A percentile compares a stretch with the other conserved stretches of the same genome.
These are phyloP conservation scores for Hemileia vastatrix DNA, from an alignment of 1,284 basidiomycete species.

Conservation along the genomic window DNA sequence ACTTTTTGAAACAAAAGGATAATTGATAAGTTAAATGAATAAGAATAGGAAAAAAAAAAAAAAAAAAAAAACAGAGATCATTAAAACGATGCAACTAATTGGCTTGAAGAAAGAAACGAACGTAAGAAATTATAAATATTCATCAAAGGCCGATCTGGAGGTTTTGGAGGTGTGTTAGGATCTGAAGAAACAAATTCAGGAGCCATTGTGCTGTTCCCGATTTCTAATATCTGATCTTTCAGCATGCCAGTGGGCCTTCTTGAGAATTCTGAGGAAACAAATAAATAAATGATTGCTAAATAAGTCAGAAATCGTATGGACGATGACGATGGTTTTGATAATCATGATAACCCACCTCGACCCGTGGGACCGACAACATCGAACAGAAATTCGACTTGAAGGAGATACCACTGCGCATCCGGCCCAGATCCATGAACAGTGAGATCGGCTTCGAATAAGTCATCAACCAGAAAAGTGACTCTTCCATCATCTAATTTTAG, in stretches of 20 bases:
- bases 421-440: slow-evolving; percentile 10
- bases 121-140: slow-evolving; percentile 21
- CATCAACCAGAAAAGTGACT: slow-evolving; percentile 12
- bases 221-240: slow-evolving; percentile 15
- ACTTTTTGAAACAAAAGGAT: neutral
- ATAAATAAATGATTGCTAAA: neutral
- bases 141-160: slow-evolving; percentile 18
- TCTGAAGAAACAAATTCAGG: neutral
- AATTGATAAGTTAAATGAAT: neutral
- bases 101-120: neutral
- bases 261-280: slow-evolving; percentile 4
- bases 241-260: slow-evolving; percentile 2
- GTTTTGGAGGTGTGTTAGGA: slow-evolving; percentile 13
- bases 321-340: neutral
- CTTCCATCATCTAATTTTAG: slow-evolving; percentile 11
- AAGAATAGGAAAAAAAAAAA: neutral
- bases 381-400: slow-evolving; percentile 64
- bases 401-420: slow-evolving; percentile 70
- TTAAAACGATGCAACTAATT: neutral
- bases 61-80: neutral
- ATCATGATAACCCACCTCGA: neutral
- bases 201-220: slow-evolving; percentile 12
- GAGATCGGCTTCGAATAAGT: slow-evolving; percentile 16
- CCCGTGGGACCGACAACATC: slow-evolving; percentile 53
- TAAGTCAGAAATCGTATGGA: neutral